Evolutionary conservation across 352 stramenopile species (phyloP), one percentile per base, ranked within the genome.

Genomic region (Albugo laibachii): DNA sequence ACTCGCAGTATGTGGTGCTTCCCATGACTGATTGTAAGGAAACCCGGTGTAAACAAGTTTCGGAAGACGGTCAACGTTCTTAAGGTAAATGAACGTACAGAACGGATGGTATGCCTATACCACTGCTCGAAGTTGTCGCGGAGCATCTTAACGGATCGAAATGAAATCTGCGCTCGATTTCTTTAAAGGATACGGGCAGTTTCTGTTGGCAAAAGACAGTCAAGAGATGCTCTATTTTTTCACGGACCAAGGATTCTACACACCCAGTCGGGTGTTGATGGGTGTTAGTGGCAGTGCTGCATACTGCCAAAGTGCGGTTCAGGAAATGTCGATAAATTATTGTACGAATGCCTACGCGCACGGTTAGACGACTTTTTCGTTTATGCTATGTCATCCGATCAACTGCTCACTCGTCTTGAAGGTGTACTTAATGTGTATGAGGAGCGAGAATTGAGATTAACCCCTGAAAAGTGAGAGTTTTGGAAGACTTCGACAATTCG

Each of bases 221-320:
- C 24, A 31, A 8, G 24, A 31, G 24, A 10, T 31, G 24, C 8
- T 31, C 24, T 10, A 8, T 31, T 31, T 57, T 40, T 52, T 61
- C 37, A 57, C 54, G 0, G 27, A 34, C 2, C 43, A 44, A 6
- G 54, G 54, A 1, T 42, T 50, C 27, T 52, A 49, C 15, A 50
- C 54, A 2, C 50, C 54, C 0, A 57, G 45, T 1, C 36, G 54
- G 19, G 45, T 61, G 8, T 40, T 56, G 0, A 57, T 61, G 54
- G 54, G 50, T 0, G 40, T 48, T 20, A 57, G 50, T n/a, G 48
- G 55, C 20, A 50, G 34, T 2, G 31, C 38, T 6, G 47, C 53
- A 0, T 59, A 47, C 27, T 55, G 48, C 12, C 53, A 59, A n/a
- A 8, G 3, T 3, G 8, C 38, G 3, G 8, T 43, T 8, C 16